Evolutionary conservation across 441 rosid genomes (phyloP).

Genomic region (Populus hybrid): DNA sequence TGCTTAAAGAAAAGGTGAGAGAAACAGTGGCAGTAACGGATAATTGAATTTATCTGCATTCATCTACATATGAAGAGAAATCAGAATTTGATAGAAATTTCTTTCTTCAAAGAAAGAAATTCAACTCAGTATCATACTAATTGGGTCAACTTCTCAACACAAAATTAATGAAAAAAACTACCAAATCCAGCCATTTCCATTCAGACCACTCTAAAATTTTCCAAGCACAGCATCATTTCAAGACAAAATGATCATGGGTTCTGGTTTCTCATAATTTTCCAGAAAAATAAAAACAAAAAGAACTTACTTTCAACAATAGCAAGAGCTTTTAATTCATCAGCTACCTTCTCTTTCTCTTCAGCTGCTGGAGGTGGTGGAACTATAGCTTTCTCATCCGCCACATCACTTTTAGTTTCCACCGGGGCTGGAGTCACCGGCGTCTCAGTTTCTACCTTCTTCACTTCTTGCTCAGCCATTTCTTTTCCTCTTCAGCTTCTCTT

Average conservation of each 20-base stretch:
- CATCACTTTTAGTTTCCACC: conserved; percentile 8
- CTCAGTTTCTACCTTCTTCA: conserved; percentile 31
- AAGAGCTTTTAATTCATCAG: conserved; percentile 61
- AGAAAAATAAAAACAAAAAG: background rate
- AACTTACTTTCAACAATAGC: conserved; percentile 48
- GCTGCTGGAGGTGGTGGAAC: conserved; percentile 17
- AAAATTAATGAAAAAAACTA: background rate
- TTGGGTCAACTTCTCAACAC: background rate
- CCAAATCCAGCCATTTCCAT: background rate
- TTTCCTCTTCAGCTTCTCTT: background rate
- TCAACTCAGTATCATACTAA: background rate
- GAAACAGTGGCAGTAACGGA: background rate
- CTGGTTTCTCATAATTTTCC: background rate
- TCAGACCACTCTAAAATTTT: background rate
- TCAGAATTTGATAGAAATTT: background rate
- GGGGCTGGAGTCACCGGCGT: conserved; percentile 29
- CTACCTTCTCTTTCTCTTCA: conserved; percentile 13
- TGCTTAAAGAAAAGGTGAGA: background rate
- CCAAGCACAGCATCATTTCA: background rate
- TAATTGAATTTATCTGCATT: background rate
- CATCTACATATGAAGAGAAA: background rate
- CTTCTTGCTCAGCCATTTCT: conserved; percentile 33
- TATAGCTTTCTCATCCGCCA: background rate
- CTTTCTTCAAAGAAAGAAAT: background rate
- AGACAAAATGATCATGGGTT: background rate